Evolutionary conservation across 805 yeast species (phyloP).

Genomic region (Saturnispora hagleri): DNA sequence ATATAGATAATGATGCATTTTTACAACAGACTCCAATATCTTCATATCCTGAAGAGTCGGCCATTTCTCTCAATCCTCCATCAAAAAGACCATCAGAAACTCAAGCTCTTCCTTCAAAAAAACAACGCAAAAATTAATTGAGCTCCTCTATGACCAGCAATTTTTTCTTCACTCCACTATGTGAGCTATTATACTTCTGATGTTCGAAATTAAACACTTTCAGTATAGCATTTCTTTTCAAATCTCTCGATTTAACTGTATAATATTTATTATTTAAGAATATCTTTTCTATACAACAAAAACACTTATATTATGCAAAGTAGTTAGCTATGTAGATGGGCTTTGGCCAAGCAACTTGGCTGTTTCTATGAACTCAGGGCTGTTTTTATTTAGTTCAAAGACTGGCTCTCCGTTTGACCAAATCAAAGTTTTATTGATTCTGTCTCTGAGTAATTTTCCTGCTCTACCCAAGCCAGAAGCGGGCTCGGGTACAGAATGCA

Average conservation of each 20-base stretch:
- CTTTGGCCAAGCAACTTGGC: slow-evolving; percentile 10
- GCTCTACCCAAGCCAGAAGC: slow-evolving; percentile 9
- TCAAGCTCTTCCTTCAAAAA: not conserved
- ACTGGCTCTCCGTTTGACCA: slow-evolving; percentile 15
- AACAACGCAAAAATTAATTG: not conserved
- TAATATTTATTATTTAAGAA: not conserved
- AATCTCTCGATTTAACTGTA: not conserved
- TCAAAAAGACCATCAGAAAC: not conserved
- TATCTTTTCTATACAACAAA: not conserved
- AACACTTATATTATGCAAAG: not conserved
- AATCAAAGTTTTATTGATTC: slow-evolving; percentile 11
- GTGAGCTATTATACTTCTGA: not conserved
- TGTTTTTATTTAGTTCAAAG: slow-evolving; percentile 11
- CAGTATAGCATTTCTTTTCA: not conserved
- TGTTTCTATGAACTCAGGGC: slow-evolving; percentile 12
- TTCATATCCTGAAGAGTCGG: not conserved
- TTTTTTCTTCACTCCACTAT: not conserved
- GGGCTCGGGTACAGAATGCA: slow-evolving; percentile 17
- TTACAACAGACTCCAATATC: not conserved
- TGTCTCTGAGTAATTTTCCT: slow-evolving; percentile 11
- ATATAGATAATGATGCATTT: slow-evolving; percentile 6
- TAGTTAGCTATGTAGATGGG: too few relatives aligned
- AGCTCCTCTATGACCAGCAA: not conserved
- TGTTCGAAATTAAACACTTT: not conserved
- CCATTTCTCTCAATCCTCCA: not conserved